Conservation (phyloP, 2,329 filamentous ascomycete species). For the Pestalotiopsis sp. region DNA sequence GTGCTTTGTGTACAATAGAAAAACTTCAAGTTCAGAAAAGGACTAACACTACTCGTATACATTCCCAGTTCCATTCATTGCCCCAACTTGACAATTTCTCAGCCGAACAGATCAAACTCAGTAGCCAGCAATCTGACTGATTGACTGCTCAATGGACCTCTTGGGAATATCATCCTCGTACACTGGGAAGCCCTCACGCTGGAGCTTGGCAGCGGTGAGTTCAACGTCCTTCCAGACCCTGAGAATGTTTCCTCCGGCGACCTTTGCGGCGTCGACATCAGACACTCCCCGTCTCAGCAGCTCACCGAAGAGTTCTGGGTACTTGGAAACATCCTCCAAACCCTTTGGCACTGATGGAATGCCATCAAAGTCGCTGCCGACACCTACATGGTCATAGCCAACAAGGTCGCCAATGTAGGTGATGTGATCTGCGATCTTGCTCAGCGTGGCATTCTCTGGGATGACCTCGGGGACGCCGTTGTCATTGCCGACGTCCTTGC, state of each 20-base stretch:
- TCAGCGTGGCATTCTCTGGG: conserved; percentile 69
- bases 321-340: conserved; percentile 83
- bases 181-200: conserved; percentile 52
- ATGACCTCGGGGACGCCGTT: conserved; percentile 69
- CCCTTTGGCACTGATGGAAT: conserved; percentile 68
- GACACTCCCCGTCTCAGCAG: conserved; percentile 72
- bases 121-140: not conserved
- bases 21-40: too few relatives aligned
- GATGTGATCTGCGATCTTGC: conserved; percentile 79
- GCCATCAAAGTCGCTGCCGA: conserved; percentile 89
- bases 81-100: not conserved
- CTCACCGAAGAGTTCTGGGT: conserved; percentile 75
- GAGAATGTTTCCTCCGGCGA: conserved; percentile 79
- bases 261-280: conserved; percentile 70
- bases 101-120: too few relatives aligned
- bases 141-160: not conserved
- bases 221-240: conserved; percentile 85
- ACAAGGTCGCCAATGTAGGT: conserved; percentile 79
- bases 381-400: conserved; percentile 83
- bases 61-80: not conserved
- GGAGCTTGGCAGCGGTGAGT: conserved; percentile 65
- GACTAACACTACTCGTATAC: not conserved
- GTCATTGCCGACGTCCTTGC: conserved; percentile 56
- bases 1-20: too few relatives aligned
- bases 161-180: conserved; percentile 50